phyloP scores from a whole-genome alignment of 345 rosid species.

The Eutrema japonicum region DNA sequence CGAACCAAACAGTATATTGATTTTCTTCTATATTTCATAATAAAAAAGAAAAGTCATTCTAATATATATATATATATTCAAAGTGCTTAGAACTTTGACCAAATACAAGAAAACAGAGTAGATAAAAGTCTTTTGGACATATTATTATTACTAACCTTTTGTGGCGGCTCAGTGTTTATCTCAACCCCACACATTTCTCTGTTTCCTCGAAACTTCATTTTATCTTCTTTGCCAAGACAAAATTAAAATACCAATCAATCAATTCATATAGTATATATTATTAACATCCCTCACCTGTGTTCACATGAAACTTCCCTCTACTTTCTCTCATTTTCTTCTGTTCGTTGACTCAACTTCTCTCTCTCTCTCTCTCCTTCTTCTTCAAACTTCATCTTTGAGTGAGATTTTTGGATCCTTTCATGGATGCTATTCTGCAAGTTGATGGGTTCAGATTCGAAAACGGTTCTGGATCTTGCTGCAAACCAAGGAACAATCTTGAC shows the following conservation, averaged over 20 bases:
- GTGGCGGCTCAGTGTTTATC: slow-evolving; percentile 41
- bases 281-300: slow-evolving; percentile 19
- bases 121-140: background rate
- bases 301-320: slow-evolving; percentile 25
- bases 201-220: slow-evolving; percentile 41
- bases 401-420: slow-evolving; percentile 13
- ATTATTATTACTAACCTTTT: slow-evolving; percentile 25
- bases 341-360: slow-evolving; percentile 28
- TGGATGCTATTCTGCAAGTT: slow-evolving; percentile 44
- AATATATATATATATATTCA: background rate
- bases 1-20: no score
- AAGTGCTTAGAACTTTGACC: background rate
- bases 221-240: slow-evolving; percentile 18
- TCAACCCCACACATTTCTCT: slow-evolving; percentile 23
- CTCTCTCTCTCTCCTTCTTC: background rate
- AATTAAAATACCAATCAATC: background rate
- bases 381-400: background rate
- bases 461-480: slow-evolving; percentile 43
- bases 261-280: slow-evolving; percentile 7
- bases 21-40: no score
- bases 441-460: slow-evolving; percentile 35
- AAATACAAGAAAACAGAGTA: slow-evolving; percentile 16
- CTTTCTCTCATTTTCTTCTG: slow-evolving; percentile 25
- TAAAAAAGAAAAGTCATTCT: no score
- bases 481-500: slow-evolving; percentile 37